Evolutionary conservation across 768 basidiomycete genomes (phyloP), one percentile per base, ranked within the genome.

Genomic region (Calvatia gigantea): DNA sequence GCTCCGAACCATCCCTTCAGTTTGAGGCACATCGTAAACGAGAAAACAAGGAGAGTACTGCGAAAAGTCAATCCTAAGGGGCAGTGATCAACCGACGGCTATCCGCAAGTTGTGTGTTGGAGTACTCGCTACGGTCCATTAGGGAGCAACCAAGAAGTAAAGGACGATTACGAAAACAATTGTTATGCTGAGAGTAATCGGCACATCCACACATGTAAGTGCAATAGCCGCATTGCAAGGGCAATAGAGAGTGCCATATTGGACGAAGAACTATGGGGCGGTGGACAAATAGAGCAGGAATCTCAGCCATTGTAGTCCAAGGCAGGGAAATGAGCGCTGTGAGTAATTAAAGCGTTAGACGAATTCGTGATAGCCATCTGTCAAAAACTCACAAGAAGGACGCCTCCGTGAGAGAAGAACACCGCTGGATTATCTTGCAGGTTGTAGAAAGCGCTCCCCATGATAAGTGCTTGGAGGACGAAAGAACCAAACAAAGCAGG

Each of bases 1-100:
- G 78, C 75, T 25, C 91, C 78, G 81, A 92, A 95, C 79, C 86
- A 85, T 0, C 81, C 83, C 64, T 87, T 86, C 81, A 91, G 87
- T 11, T 84, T 72, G 23, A 91, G 49, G 25, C 85, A 76, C 64
- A 84, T 77, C 3, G 73, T 64, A 52, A 83, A 79, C 21, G 82
- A 57, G 61, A 85, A 81, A 21, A 93, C 66, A 60, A 81, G 72
- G 66, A 83, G 84, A 39, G 77, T 75, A 62, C 85, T 87, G 29
- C 8, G 41, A 87, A 86, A 69, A 86, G 88, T 62, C 85, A 81
- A 1, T 63, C 49, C 57, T 54, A 29, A 9, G 32, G 19, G 6
- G 31, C 35, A 0, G 21, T 23, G 2, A 14, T 35, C 19, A 42
- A 48, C 15, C 21, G 49, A 49, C 31, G 56, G n/a, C n/a, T 31